phyloP scores from a whole-genome alignment of 345 rosid genomes.

The Populus alba region DNA sequence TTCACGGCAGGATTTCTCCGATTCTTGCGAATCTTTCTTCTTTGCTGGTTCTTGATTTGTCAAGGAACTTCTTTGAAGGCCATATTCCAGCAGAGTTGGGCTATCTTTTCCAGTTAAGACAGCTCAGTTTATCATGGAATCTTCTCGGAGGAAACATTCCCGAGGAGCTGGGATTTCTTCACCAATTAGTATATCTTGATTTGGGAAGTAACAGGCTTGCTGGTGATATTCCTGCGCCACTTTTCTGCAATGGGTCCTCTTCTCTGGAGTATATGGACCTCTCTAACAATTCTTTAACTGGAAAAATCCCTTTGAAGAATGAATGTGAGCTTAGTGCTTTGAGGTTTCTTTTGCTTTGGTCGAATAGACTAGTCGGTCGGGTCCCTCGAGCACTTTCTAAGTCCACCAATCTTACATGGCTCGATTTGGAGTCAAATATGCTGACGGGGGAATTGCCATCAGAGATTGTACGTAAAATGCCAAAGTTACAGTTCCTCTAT shows the following conservation, averaged over 20 bases:
- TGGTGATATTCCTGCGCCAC: slow-evolving; percentile 49
- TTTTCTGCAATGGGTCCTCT: slow-evolving; percentile 59
- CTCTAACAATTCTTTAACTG: slow-evolving; percentile 72
- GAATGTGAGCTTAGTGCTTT: slow-evolving; percentile 52
- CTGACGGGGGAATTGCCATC: slow-evolving; percentile 75
- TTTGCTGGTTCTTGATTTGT: slow-evolving; percentile 63
- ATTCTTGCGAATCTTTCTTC: slow-evolving; percentile 59
- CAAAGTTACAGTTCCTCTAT: slow-evolving; percentile 65
- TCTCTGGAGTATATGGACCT: slow-evolving; percentile 65
- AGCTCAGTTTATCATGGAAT: slow-evolving; percentile 66
- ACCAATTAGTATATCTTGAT: slow-evolving; percentile 51
- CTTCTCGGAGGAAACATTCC: slow-evolving; percentile 68
- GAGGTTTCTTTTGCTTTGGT: slow-evolving; percentile 76
- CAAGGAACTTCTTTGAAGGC: slow-evolving; percentile 65
- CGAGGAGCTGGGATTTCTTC: slow-evolving; percentile 46
- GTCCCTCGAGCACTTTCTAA: slow-evolving; percentile 64
- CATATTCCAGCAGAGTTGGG: slow-evolving; percentile 65
- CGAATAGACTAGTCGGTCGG: slow-evolving; percentile 54
- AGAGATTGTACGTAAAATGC: slow-evolving; percentile 51
- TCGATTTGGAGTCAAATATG: slow-evolving; percentile 70
- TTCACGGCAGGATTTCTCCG: slow-evolving; percentile 63
- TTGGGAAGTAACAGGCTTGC: slow-evolving; percentile 55
- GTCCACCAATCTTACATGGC: slow-evolving; percentile 71
- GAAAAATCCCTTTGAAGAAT: slow-evolving; percentile 50
- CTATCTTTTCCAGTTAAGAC: slow-evolving; percentile 42